These are phyloP conservation scores for Botrytis porri DNA, from an alignment of 2,329 filamentous ascomycete genomes.

Conservation along the genomic window DNA sequence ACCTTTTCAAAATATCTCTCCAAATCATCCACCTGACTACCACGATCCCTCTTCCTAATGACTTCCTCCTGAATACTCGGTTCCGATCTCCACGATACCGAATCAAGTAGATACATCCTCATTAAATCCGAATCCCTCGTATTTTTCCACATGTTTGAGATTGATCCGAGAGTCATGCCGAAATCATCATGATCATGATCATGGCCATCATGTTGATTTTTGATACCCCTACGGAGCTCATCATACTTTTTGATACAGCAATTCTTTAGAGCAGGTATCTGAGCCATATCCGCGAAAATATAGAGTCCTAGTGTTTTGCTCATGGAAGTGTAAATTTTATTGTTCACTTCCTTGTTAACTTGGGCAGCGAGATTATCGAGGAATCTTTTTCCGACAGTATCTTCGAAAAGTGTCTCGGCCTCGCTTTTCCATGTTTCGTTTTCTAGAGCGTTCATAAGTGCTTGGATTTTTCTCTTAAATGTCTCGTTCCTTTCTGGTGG, in stretches of 20 bases:
- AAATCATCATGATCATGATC: neutral
- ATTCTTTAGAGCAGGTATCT: neutral
- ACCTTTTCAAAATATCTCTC: neutral
- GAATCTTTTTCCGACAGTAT: neutral
- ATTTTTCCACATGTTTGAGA: neutral
- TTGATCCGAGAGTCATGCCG: neutral
- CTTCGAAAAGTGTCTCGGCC: neutral
- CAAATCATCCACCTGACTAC: neutral
- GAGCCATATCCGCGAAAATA: neutral
- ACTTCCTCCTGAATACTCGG: neutral
- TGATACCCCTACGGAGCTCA: neutral
- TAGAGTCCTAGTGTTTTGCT: neutral
- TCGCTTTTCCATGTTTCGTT: neutral
- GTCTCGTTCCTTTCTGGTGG: neutral
- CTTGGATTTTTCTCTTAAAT: neutral
- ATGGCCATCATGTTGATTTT: neutral
- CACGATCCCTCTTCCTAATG: neutral
- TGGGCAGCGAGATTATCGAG: neutral
- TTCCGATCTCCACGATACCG: neutral
- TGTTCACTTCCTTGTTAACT: neutral
- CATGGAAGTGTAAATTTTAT: neutral
- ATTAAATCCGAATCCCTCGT: neutral
- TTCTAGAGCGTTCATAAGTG: neutral
- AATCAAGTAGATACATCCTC: neutral
- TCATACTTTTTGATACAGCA: neutral